Evolutionary conservation across 164 flowering plant genomes (phyloP), one percentile per base, ranked within the genome.

Genomic region (Saururus chinensis): DNA sequence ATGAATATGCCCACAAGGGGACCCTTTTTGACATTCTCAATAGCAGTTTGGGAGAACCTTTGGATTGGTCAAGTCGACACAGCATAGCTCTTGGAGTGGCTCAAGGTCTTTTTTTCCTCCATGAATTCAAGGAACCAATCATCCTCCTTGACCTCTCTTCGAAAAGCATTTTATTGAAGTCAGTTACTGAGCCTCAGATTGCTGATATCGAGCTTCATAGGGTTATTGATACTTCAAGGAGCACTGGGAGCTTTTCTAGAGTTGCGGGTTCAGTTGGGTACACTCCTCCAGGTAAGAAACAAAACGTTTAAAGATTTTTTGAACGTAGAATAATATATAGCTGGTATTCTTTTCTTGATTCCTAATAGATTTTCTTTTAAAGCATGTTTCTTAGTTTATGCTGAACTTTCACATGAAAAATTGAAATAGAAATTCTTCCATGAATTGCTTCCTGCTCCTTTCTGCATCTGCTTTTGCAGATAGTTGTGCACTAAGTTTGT

Each of bases 211-310:
- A 85, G 71, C 92, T 85, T 51, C 76, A 65, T 62, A 84, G 82
- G 72, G 84, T 88, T 59, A 85, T 84, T 41, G 96, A 85, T 70
- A 91, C 89, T 56, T 75, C 85, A 6, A 88, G 82, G 76, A 81
- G 86, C 71, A 84, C 79, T 12, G 84, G 84, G 26, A 82, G 83
- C 77, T 75, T 85, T 65, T 85, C 96, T 8, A 64, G 78, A 0
- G 70, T 88, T 59, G 86, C 92, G 57, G 96, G 96, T 56, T 81
- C 96, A 64, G 88, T 81, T 49, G 95, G 92, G 25, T 85, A 81
- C 59, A 73, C 85, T 67, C 92, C 89, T 66, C 96, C 96, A 80
- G 92, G 89, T 88, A 41, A 71, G 21, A 41, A 59, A 20, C 4
- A 30, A 30, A 30, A 30, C 6, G 2, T 30, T 30, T 30, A 2